Evolutionary conservation across 1,284 basidiomycete genomes (phyloP), one percentile per base, ranked within the genome.

Genomic region (Apiotrichum gracile): DNA sequence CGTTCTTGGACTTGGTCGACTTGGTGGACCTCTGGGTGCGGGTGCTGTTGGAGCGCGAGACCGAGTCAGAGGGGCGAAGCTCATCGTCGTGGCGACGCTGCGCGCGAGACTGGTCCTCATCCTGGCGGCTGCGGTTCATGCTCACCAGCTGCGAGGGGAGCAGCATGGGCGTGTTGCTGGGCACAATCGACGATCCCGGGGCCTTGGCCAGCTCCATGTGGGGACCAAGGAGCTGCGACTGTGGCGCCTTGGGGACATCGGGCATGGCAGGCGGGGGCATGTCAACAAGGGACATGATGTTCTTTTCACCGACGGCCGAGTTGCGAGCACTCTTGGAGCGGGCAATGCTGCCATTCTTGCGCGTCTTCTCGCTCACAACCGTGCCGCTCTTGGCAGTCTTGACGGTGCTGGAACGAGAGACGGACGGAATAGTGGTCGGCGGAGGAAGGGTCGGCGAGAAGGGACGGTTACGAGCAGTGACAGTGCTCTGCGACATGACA

Each of bases 231-330:
- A 70, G 65, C 27, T 69, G 66, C 38, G 65, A 65, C 49, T 59
- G 63, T 2, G 74, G 74, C 0, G 74, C 74, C 54, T 72, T 74
- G 27, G 74, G 73, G 0, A 76, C 68, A 12, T 74, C 73, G 7
- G 67, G 68, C 72, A 76, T 71, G 12, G 55, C 51, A 10, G 74
- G 70, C 12, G 61, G 48, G 1, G 60, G 47, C n/a, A 54, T 27
- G 44, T 70, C 65, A 14, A 68, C 61, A 1, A 71, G 59, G 10
- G 66, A 61, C 70, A 72, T 70, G 58, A 71, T 69, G 51, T 52
- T 69, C 40, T 51, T 51, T 22, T 29, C 42, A 6, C 34, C 24
- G n/a, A 58, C 52, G 10, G 59, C 55, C 21, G 60, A 59, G 35
- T 60, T 63, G 31, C 58, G 56, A 14, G 48, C 12, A 16, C 52